These are phyloP conservation scores for Urochloa ruziziensis DNA, from an alignment of 176 grass and related monocot species.

Conservation along the genomic window DNA sequence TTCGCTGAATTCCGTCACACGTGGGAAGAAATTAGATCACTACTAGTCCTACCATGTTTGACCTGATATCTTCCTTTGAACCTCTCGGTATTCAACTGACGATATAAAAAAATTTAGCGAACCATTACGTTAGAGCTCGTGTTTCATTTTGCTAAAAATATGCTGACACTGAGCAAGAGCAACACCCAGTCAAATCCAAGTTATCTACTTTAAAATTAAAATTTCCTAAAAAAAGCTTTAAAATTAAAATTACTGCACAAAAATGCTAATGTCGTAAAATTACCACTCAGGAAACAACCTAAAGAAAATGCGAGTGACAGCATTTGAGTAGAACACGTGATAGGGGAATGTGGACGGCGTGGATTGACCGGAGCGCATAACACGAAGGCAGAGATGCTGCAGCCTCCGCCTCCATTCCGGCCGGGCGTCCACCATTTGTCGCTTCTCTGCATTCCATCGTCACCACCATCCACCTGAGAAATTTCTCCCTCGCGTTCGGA, in stretches of 20 bases:
- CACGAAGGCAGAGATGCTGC: neutral
- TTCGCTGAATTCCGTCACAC: neutral
- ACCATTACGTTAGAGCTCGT: too few relatives aligned
- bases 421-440: neutral
- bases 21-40: neutral
- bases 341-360: conserved; percentile 30
- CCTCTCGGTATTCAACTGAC: too few relatives aligned
- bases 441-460: conserved; percentile 9
- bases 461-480: neutral
- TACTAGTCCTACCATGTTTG: neutral
- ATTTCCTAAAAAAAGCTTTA: too few relatives aligned
- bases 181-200: neutral
- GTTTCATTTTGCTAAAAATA: too few relatives aligned
- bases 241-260: neutral
- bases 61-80: too few relatives aligned
- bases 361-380: conserved; percentile 16
- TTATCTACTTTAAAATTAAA: too few relatives aligned
- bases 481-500: neutral
- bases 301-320: neutral
- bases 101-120: too few relatives aligned
- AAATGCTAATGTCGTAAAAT: neutral
- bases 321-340: neutral
- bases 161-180: too few relatives aligned
- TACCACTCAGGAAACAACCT: too few relatives aligned
- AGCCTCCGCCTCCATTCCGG: neutral